A percentile compares a stretch with the other conserved stretches of the same genome.
Conservation (phyloP, 2,329 filamentous ascomycete species). For the Spiromastix sp. region DNA sequence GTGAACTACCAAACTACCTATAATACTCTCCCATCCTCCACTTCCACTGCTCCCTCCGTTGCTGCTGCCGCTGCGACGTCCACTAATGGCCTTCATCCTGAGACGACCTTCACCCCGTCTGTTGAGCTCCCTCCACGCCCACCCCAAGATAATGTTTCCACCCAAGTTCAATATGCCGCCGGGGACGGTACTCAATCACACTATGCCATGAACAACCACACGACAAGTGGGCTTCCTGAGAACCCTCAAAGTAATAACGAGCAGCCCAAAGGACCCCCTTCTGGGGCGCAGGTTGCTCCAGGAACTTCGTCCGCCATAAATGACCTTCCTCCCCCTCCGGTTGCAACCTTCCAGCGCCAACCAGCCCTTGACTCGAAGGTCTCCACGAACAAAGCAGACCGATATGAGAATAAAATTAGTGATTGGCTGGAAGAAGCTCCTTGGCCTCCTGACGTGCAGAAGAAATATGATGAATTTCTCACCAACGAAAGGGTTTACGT, state of each 20-base stretch:
- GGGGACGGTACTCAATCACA: conserved; percentile 30
- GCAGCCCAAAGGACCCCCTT: conserved; percentile 14
- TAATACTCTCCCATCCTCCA: conserved; percentile 35
- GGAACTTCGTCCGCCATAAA: conserved; percentile 25
- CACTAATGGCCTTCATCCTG: conserved; percentile 17
- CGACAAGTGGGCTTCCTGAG: conserved; percentile 15
- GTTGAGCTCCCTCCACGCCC: conserved; percentile 35
- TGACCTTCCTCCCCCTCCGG: conserved; percentile 30
- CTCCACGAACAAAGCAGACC: too few relatives aligned
- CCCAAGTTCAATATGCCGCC: conserved; percentile 28
- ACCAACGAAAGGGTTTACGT: conserved; percentile 41
- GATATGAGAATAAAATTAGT: too few relatives aligned
- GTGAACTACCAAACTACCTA: conserved; percentile 40
- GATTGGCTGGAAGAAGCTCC: conserved; percentile 31
- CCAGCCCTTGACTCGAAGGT: too few relatives aligned
- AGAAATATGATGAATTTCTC: conserved; percentile 41
- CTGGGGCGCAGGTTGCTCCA: conserved; percentile 21
- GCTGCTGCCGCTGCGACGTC: conserved; percentile 16
- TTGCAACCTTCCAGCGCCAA: conserved; percentile 29
- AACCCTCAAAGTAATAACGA: conserved; percentile 25
- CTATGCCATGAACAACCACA: conserved; percentile 25
- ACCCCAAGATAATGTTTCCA: conserved; percentile 31
- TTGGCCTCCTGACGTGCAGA: conserved; percentile 39
- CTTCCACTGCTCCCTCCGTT: conserved; percentile 17
- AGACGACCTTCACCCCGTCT: conserved; percentile 24